Evolutionary conservation across 2,329 filamentous ascomycete species (phyloP), one percentile per base, ranked within the genome.

Genomic region (Colletotrichum siamense): DNA sequence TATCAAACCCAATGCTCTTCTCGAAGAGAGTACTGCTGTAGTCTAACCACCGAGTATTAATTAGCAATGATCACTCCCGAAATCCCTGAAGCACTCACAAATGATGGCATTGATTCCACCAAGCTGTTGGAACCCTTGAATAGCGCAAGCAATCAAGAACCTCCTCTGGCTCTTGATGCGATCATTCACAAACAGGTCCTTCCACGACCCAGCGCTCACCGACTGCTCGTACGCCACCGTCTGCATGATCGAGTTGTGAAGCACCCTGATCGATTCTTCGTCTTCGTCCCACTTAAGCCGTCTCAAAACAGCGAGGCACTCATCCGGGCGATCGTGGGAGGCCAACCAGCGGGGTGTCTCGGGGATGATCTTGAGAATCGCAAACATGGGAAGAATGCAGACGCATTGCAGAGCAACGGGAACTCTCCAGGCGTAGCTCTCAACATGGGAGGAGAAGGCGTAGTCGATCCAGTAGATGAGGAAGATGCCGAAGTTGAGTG

Each of bases 71-170:
- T 12, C 5, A 2, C n/a, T 22, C 32, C 18, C 18, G 3, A 49
- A 16, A 3, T 2, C 26, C 8, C 4, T 1, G 4, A 10, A 24
- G 24, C 5, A 39, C 81, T 74, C n/a, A 83, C 82, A 89, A 24
- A 88, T 88, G 32, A 88, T 85, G 6, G 86, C 86, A 39, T 89
- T 90, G 76, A 88, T 89, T 4, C 89, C 89, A 7, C 85, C 85
- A 3, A 90, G 82, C 36, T 90, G 88, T 73, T 89, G 88, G 66
- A 83, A 81, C 0, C 73, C 73, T 18, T 84, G 82, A 0, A 84
- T 79, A 1, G 77, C 78, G n/a, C 82, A 84, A 3, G 82, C 81
- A 49, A 86, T 79, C 9, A 85, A 57, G 0, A 85, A 78, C 8
- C 84, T 68, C n/a, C 69, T 79, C 28, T 79, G 81, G 10, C 81